Evolutionary conservation across 2,329 filamentous ascomycete genomes (phyloP).

Genomic region (Scytalidium sp.): DNA sequence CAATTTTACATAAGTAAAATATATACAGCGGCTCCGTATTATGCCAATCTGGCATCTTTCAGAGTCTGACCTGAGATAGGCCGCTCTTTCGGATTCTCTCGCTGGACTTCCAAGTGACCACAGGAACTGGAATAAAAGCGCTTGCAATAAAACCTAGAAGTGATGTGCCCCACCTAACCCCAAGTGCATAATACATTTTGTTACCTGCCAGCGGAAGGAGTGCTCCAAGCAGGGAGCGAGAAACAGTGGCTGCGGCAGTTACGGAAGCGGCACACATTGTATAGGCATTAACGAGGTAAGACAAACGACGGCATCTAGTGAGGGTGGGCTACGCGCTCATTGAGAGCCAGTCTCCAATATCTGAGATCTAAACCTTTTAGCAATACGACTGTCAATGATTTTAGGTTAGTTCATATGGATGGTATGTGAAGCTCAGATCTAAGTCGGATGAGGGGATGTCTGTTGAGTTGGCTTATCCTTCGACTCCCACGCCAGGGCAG

Average conservation of each 20-base stretch:
- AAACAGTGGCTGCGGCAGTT: constrained; percentile 3
- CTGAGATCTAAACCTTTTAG: too few species aligned
- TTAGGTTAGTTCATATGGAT: too few species aligned
- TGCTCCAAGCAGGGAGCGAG: constrained; percentile 5
- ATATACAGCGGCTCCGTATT: too few species aligned
- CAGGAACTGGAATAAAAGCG: constrained; percentile 31
- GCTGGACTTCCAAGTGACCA: constrained; percentile 6
- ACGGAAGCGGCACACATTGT: constrained; percentile 6
- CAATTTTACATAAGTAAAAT: too few species aligned
- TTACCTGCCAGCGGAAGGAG: constrained; percentile 5
- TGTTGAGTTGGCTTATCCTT: too few species aligned
- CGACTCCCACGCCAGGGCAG: too few species aligned
- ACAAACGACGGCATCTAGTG: constrained; percentile 45
- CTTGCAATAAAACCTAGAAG: constrained; percentile 45
- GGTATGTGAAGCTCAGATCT: too few species aligned
- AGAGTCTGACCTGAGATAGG: neutral
- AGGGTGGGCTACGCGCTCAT: too few species aligned
- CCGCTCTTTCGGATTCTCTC: neutral
- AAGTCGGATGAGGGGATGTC: too few species aligned
- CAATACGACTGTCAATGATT: too few species aligned
- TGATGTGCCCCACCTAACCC: constrained; percentile 33
- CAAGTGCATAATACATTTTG: constrained; percentile 4
- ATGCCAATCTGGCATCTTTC: too few species aligned
- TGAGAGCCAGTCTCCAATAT: too few species aligned
- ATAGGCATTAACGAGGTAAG: constrained; percentile 52